These are phyloP conservation scores for Monilinia laxa DNA, from an alignment of 2,329 filamentous ascomycete species.

Conservation along the genomic window DNA sequence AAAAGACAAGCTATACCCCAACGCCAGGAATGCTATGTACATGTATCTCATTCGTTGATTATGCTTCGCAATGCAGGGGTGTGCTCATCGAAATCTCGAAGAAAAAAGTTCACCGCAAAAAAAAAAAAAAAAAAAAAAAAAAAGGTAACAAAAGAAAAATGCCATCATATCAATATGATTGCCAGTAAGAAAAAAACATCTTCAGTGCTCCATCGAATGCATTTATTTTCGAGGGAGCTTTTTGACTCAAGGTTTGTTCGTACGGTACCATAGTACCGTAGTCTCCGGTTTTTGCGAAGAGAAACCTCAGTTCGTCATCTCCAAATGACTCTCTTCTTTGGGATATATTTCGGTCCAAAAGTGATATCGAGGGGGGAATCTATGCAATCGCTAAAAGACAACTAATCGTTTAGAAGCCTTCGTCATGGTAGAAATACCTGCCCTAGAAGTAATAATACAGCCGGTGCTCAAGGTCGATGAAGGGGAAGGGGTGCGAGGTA, in stretches of 20 bases:
- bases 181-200: background rate
- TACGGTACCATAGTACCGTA: background rate
- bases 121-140: background rate
- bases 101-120: background rate
- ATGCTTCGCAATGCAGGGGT: slow-evolving; percentile 11
- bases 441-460: slow-evolving; percentile 17
- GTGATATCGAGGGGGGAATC: background rate
- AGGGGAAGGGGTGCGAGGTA: slow-evolving; percentile 7
- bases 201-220: slow-evolving; percentile 4
- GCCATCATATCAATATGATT: slow-evolving; percentile 2
- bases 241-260: background rate
- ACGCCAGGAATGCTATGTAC: slow-evolving; percentile 25
- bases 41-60: slow-evolving; percentile 19
- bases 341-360: slow-evolving; percentile 14
- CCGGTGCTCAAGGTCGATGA: slow-evolving; percentile 6
- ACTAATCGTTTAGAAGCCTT: slow-evolving; percentile 1
- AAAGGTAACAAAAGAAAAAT: slow-evolving; percentile 1
- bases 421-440: background rate
- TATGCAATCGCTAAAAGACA: slow-evolving; percentile 22
- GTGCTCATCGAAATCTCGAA: slow-evolving; percentile 16
- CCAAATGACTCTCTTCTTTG: slow-evolving; percentile 1
- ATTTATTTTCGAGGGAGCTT: background rate
- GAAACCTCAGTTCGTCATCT: slow-evolving; percentile 5
- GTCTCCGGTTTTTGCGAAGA: background rate
- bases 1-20: slow-evolving; percentile 2